These are phyloP conservation scores for Plasmodium vinckei DNA, from an alignment of 169 alveolate species.

Conservation along the genomic window DNA sequence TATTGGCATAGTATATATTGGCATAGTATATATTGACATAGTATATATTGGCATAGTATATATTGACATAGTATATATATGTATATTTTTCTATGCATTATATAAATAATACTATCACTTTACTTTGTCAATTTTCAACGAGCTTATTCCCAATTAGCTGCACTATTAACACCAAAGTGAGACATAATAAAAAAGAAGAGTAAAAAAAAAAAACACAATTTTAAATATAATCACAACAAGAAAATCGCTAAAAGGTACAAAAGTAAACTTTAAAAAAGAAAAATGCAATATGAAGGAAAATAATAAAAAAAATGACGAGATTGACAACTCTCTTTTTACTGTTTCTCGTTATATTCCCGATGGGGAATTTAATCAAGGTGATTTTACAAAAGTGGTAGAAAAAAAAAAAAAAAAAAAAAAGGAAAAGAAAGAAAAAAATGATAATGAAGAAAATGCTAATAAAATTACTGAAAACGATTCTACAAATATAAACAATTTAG, in stretches of 20 bases:
- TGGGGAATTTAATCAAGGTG: not conserved
- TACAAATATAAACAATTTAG: not conserved
- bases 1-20: no score
- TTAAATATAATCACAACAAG: not conserved
- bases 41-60: no score
- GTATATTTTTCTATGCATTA: no score
- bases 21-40: no score
- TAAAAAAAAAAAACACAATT: no score
- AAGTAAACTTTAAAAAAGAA: not conserved
- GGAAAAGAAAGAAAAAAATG: not conserved
- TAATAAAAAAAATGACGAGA: not conserved
- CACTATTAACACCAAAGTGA: no score
- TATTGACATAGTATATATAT: no score
- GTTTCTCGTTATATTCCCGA: slow-evolving; percentile 46
- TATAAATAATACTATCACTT: no score
- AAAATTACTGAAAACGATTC: not conserved
- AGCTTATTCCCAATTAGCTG: no score
- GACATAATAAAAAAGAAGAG: no score
- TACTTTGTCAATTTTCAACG: no score
- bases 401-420: slow-evolving; percentile 1
- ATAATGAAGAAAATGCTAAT: not conserved
- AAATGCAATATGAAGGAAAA: not conserved
- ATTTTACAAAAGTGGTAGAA: slow-evolving; percentile 5
- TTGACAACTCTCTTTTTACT: slow-evolving; percentile 17
- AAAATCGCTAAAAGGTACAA: not conserved